Conservation (phyloP, 345 rosid species). For the Pugionium cornutum region DNA sequence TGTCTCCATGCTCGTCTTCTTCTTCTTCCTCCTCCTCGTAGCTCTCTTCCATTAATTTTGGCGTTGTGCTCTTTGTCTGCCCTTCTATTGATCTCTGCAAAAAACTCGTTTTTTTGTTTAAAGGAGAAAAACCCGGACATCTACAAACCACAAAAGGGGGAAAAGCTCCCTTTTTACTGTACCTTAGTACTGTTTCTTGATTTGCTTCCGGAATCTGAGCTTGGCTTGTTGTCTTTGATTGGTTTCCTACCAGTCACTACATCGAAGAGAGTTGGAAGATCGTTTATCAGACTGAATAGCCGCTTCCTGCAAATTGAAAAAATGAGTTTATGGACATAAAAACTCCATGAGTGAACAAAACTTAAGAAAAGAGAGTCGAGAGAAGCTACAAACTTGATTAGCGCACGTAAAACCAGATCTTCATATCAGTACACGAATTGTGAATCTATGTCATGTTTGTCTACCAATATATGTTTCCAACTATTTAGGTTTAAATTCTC, state of each 20-base stretch:
- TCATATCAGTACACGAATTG: constrained; percentile 3
- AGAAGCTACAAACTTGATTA: constrained; percentile 2
- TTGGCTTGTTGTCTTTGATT: constrained; percentile 82
- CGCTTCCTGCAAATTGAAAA: constrained; percentile 64
- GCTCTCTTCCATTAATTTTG: constrained; percentile 54
- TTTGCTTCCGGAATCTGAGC: constrained; percentile 78
- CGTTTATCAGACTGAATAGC: constrained; percentile 85
- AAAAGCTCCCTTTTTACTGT: not conserved
- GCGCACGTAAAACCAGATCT: not conserved
- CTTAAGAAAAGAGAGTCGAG: not conserved
- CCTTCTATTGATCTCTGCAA: constrained; percentile 71
- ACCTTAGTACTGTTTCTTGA: constrained; percentile 71
- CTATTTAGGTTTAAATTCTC: constrained; percentile 3
- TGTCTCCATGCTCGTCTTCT: constrained; percentile 75
- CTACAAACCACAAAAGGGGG: not conserved
- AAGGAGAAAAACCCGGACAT: not conserved
- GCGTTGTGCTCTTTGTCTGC: constrained; percentile 50
- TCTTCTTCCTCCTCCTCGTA: constrained; percentile 63
- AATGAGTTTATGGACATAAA: not conserved
- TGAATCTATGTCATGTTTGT: constrained; percentile 16
- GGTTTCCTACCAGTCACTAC: constrained; percentile 92
- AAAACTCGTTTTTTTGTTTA: not conserved
- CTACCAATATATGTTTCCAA: constrained; percentile 1
- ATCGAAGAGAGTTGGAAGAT: constrained; percentile 90
- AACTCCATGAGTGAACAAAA: constrained; percentile 5